Conservation (phyloP, 1,284 basidiomycete genomes). For the Lentinula novae-zelandiae region DNA sequence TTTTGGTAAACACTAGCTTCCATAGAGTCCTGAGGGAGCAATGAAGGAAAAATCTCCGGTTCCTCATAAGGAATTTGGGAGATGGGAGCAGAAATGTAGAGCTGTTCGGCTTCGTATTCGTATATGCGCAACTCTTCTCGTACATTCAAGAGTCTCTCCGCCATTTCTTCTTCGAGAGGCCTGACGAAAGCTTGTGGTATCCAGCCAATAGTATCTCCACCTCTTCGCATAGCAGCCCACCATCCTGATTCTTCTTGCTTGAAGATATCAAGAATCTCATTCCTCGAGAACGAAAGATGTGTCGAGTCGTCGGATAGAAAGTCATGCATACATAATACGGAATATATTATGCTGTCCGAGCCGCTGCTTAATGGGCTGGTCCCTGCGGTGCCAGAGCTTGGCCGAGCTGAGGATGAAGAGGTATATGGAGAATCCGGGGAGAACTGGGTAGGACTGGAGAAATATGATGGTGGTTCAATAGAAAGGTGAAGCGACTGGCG, state of each 20-base stretch:
- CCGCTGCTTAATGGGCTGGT: slow-evolving; percentile 26
- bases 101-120: slow-evolving; percentile 44
- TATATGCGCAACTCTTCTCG: slow-evolving; percentile 38
- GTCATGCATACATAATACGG: slow-evolving; percentile 64
- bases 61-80: slow-evolving; percentile 21
- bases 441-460: slow-evolving; percentile 17
- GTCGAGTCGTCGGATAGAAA: slow-evolving; percentile 57
- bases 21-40: neutral
- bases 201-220: slow-evolving; percentile 60
- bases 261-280: slow-evolving; percentile 64
- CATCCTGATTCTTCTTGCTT: slow-evolving; percentile 70
- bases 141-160: slow-evolving; percentile 38
- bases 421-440: slow-evolving; percentile 27
- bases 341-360: slow-evolving; percentile 33
- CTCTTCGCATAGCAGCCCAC: slow-evolving; percentile 71
- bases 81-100: slow-evolving; percentile 37
- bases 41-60: neutral
- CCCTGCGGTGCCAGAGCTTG: slow-evolving; percentile 24
- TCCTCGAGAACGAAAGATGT: slow-evolving; percentile 59
- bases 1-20: neutral
- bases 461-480: slow-evolving; percentile 43
- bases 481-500: slow-evolving; percentile 45
- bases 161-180: slow-evolving; percentile 41
- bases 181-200: slow-evolving; percentile 60
- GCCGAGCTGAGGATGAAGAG: slow-evolving; percentile 27